phyloP scores from a whole-genome alignment of 208 protist genomes.

The Trypanosoma rangeli region DNA sequence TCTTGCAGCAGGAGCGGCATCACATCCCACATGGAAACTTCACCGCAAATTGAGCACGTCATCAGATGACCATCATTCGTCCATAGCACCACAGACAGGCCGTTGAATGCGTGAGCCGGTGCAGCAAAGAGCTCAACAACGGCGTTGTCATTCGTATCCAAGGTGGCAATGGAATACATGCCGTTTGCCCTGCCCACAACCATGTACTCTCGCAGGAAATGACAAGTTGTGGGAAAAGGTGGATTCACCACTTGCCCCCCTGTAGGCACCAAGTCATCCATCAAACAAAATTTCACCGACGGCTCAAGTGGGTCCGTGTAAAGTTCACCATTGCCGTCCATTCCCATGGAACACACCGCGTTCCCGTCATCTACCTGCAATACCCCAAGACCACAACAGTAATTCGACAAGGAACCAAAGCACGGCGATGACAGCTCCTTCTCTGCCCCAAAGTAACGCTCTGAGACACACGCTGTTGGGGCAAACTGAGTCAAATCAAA shows the following conservation, averaged over 20 bases:
- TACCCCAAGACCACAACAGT: conserved; percentile 39
- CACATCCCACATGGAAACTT: conserved; percentile 76
- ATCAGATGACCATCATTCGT: conserved; percentile 33
- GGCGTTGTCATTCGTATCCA: not conserved
- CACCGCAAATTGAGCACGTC: conserved; percentile 71
- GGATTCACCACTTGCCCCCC: conserved; percentile 66
- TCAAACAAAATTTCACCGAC: conserved; percentile 17
- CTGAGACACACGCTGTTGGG: conserved; percentile 26
- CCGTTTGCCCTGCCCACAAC: conserved; percentile 67
- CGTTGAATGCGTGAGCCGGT: conserved; percentile 67
- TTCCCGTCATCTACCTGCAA: conserved; percentile 27
- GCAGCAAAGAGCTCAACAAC: conserved; percentile 38
- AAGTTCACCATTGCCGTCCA: conserved; percentile 56
- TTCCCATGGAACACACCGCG: conserved; percentile 56
- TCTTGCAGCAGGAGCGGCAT: conserved; percentile 13
- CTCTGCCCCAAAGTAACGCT: conserved; percentile 40
- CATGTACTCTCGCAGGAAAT: conserved; percentile 28
- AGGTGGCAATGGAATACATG: conserved; percentile 47
- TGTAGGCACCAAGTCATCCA: conserved; percentile 26
- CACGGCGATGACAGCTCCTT: conserved; percentile 16
- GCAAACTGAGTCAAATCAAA: conserved; percentile 30
- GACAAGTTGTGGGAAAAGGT: conserved; percentile 59
- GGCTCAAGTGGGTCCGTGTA: conserved; percentile 29
- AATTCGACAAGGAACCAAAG: conserved; percentile 56
- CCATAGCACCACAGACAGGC: conserved; percentile 64